Conservation (phyloP, 2,329 filamentous ascomycete species). For the Colletotrichum lindemuthianum region DNA sequence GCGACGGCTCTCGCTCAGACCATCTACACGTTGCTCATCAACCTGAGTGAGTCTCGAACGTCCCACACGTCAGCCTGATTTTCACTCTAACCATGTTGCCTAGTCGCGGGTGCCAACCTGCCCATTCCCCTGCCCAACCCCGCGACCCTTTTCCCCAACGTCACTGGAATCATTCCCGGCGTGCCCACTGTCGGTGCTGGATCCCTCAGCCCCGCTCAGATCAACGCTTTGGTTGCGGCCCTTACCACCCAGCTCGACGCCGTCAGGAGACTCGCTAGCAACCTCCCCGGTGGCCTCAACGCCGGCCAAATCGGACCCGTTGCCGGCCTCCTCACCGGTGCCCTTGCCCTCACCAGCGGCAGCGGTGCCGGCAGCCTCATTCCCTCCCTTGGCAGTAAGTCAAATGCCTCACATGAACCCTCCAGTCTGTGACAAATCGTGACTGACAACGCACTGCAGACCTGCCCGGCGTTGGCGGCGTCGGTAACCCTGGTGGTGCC, state of each 20-base stretch:
- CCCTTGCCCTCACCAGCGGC: neutral
- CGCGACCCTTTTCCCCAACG: neutral
- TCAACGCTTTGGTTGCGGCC: neutral
- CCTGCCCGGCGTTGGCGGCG: neutral
- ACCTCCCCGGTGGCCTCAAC: constrained; percentile 8
- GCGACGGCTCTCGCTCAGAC: neutral
- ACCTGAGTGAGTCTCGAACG: neutral
- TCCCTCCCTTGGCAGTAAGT: constrained; percentile 9
- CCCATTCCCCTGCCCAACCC: neutral
- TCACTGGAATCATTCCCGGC: neutral
- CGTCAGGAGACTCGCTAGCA: neutral
- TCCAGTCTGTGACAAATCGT: neutral
- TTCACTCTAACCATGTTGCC: neutral
- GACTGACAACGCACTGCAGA: neutral
- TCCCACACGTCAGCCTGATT: neutral
- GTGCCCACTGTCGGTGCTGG: neutral
- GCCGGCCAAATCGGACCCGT: neutral
- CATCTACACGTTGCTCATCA: neutral
- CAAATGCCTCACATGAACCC: neutral
- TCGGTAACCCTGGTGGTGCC: neutral
- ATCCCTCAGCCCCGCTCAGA: neutral
- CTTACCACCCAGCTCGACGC: neutral
- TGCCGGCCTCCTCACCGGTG: neutral
- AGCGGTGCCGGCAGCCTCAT: neutral
- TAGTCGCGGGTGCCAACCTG: neutral